Percentiles rank a stretch among this genome's conserved stretches.
These are phyloP conservation scores for Elaeis oleifera DNA, from an alignment of 202 grass and related monocot genomes.

Conservation along the genomic window DNA sequence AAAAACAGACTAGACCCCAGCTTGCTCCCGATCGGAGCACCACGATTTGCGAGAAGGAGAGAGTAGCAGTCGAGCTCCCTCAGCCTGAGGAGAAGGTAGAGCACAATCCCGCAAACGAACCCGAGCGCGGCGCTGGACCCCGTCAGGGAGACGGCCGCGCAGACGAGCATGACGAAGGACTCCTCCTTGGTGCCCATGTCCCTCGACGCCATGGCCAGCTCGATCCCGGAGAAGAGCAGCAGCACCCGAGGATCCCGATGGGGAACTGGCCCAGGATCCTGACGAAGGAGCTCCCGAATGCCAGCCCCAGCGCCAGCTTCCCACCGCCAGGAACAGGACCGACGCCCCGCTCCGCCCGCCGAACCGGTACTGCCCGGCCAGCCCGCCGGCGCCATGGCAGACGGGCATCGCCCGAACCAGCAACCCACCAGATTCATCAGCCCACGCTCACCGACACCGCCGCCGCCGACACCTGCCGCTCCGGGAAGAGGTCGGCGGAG, in stretches of 20 bases:
- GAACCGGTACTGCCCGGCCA: conserved; percentile 81
- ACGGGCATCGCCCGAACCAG: conserved; percentile 88
- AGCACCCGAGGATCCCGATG: conserved; percentile 76
- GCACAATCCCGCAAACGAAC: conserved; percentile 48
- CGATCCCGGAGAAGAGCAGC: conserved; percentile 79
- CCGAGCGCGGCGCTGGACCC: conserved; percentile 69
- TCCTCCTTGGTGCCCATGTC: conserved; percentile 79
- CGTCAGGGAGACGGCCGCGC: conserved; percentile 58
- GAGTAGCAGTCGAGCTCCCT: conserved; percentile 34
- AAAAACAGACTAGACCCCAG: too few species aligned
- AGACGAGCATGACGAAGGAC: conserved; percentile 71
- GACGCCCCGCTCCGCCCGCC: conserved; percentile 79
- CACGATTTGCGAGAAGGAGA: neutral
- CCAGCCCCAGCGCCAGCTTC: conserved; percentile 55
- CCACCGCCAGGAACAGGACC: conserved; percentile 61
- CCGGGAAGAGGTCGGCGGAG: conserved; percentile 75
- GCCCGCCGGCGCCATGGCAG: conserved; percentile 65
- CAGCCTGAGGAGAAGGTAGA: conserved; percentile 37
- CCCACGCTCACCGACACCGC: conserved; percentile 68
- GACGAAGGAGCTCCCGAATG: conserved; percentile 75
- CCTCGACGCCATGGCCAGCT: conserved; percentile 87
- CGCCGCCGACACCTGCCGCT: conserved; percentile 37
- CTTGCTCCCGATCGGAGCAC: too few species aligned
- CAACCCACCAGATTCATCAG: conserved; percentile 79
- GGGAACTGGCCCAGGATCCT: conserved; percentile 60